Evolutionary conservation across 768 basidiomycete species (phyloP).

Genomic region (Termitomyces sp.): DNA sequence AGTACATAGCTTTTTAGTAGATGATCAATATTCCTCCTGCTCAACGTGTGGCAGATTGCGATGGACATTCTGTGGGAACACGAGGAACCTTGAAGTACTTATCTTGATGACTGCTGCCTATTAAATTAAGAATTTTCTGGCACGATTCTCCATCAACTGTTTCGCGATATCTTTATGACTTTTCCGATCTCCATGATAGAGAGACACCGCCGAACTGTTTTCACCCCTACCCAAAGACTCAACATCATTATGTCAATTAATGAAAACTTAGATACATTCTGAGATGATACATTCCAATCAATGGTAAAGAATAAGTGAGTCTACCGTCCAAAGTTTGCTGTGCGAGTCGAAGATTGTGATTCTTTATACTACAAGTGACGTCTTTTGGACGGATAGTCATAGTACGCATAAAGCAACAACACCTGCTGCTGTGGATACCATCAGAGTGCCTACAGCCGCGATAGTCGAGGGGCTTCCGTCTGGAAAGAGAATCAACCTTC

Average conservation of each 20-base stretch:
- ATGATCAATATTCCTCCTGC: neutral
- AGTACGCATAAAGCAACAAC: constrained; percentile 6
- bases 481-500: neutral
- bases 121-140: neutral
- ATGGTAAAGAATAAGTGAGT: neutral
- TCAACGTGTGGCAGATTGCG: neutral
- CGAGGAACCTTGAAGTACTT: neutral
- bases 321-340: neutral
- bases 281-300: neutral
- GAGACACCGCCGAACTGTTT: neutral
- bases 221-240: no score
- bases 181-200: neutral
- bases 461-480: neutral
- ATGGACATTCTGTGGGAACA: neutral
- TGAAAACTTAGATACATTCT: neutral
- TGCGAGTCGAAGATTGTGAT: neutral
- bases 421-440: constrained; percentile 1
- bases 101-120: neutral
- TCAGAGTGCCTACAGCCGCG: neutral
- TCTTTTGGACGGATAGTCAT: neutral
- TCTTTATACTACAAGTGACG: neutral
- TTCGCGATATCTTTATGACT: neutral
- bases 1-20: neutral
- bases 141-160: neutral
- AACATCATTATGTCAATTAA: neutral